These are phyloP conservation scores for Cytospora piceae DNA, from an alignment of 2,329 filamentous ascomycete genomes.

Conservation along the genomic window DNA sequence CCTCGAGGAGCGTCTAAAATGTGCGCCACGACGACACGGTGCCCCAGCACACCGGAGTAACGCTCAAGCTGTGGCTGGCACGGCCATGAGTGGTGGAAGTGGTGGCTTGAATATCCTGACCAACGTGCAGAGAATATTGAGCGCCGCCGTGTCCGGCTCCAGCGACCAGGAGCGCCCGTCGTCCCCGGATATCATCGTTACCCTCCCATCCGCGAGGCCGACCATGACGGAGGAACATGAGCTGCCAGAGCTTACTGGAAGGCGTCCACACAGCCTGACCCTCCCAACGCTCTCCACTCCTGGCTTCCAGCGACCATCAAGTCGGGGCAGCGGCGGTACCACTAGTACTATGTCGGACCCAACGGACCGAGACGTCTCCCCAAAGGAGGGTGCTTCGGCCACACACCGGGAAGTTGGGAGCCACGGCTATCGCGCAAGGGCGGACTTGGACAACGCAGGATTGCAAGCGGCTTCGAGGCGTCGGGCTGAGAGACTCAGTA, in stretches of 20 bases:
- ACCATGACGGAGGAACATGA: slow-evolving; percentile 31
- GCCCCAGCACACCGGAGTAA: background rate
- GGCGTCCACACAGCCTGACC: slow-evolving; percentile 39
- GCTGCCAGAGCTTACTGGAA: slow-evolving; percentile 1
- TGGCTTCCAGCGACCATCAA: slow-evolving; percentile 37
- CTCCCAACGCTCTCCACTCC: slow-evolving; percentile 40
- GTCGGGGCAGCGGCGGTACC: slow-evolving; percentile 39
- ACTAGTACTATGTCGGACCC: slow-evolving; percentile 41
- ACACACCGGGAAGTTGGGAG: background rate
- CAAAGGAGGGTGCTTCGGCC: slow-evolving; percentile 15
- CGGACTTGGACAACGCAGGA: slow-evolving; percentile 10
- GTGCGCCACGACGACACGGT: slow-evolving; percentile 14
- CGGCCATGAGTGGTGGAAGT: slow-evolving; percentile 19
- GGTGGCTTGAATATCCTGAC: slow-evolving; percentile 35
- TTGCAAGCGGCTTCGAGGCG: slow-evolving; percentile 2
- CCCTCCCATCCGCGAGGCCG: slow-evolving; percentile 38
- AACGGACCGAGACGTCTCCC: slow-evolving; percentile 34
- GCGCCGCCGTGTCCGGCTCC: slow-evolving; percentile 29
- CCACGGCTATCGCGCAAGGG: background rate
- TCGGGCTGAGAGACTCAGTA: slow-evolving; percentile 28
- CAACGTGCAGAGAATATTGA: slow-evolving; percentile 38
- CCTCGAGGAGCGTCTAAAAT: slow-evolving; percentile 54
- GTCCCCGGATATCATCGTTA: slow-evolving; percentile 46
- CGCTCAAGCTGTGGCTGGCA: background rate
- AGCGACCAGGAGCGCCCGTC: slow-evolving; percentile 27